These are phyloP conservation scores for Globisporangium nodosum DNA, from an alignment of 352 stramenopile genomes.

Conservation along the genomic window DNA sequence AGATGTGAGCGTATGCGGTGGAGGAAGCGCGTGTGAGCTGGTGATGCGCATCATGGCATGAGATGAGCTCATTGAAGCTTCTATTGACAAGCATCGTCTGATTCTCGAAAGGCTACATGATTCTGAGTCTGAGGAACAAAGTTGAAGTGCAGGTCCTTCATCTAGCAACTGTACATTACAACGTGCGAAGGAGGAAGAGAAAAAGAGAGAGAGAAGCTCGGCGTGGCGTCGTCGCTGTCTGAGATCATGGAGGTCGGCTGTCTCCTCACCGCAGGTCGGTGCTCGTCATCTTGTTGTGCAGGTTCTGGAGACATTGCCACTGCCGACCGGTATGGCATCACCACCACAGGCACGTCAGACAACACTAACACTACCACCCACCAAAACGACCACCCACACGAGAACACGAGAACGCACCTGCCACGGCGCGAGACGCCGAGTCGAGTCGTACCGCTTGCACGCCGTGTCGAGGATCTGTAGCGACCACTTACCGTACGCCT, in stretches of 20 bases:
- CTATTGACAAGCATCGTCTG: too few species aligned
- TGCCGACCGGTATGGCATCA: slow-evolving; percentile 12
- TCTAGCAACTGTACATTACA: too few species aligned
- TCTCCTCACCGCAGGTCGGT: slow-evolving; percentile 40
- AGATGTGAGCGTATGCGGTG: background rate
- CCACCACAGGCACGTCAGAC: too few species aligned
- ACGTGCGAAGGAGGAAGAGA: background rate
- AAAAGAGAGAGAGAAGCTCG: background rate
- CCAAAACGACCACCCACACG: background rate
- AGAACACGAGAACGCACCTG: slow-evolving; percentile 30
- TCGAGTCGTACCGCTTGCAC: slow-evolving; percentile 42
- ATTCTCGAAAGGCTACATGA: too few species aligned
- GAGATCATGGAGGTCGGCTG: background rate
- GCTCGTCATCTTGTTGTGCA: slow-evolving; percentile 43
- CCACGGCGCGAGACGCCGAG: slow-evolving; percentile 45
- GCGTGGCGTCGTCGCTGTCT: background rate
- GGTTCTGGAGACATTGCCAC: slow-evolving; percentile 47
- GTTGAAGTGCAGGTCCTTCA: too few species aligned
- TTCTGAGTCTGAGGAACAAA: too few species aligned
- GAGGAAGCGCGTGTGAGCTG: too few species aligned
- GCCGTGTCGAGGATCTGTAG: slow-evolving; percentile 37
- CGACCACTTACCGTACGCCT: slow-evolving; percentile 58
- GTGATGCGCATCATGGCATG: too few species aligned
- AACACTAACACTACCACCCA: background rate
- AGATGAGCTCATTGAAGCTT: too few species aligned